Evolutionary conservation across 495 filamentous ascomycete species (phyloP).

Genomic region (Pseudotulostoma volvatum): DNA sequence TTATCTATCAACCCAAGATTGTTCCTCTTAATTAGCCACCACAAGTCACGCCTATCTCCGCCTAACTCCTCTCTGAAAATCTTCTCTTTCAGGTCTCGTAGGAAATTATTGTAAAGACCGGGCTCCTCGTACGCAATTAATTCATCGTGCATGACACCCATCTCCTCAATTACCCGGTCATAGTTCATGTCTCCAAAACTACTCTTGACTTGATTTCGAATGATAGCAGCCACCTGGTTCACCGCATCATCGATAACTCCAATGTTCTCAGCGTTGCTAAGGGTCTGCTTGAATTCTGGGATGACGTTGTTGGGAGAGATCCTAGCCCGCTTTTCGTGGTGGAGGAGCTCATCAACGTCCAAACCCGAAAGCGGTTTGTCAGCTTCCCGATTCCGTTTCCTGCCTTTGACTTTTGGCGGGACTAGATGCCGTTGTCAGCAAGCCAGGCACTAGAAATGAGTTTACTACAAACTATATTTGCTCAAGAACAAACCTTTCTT

Average conservation of each 20-base stretch:
- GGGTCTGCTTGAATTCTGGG: constrained; percentile 77
- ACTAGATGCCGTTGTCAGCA: constrained; percentile 37
- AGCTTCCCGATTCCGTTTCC: constrained; percentile 47
- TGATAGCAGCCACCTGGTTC: constrained; percentile 56
- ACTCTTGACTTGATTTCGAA: constrained; percentile 48
- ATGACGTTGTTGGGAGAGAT: constrained; percentile 72
- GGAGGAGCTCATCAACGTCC: constrained; percentile 64
- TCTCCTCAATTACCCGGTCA: constrained; percentile 53
- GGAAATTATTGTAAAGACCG: constrained; percentile 56
- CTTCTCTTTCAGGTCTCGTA: constrained; percentile 54
- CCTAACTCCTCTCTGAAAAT: constrained; percentile 55
- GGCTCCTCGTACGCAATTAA: constrained; percentile 63
- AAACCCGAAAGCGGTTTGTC: constrained; percentile 83
- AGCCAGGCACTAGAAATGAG: not conserved
- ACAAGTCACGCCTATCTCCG: constrained; percentile 71
- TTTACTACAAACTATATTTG: not conserved
- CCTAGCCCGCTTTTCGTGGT: constrained; percentile 38
- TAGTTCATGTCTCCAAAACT: constrained; percentile 66
- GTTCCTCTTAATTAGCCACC: constrained; percentile 51
- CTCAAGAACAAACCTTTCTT: constrained; percentile 60
- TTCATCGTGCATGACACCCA: constrained; percentile 65
- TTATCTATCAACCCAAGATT: constrained; percentile 61
- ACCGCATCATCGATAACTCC: constrained; percentile 48
- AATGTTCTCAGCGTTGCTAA: constrained; percentile 44
- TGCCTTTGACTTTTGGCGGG: constrained; percentile 65